These are phyloP conservation scores for Penicillium sp. DNA, from an alignment of 2,329 filamentous ascomycete genomes.

Conservation along the genomic window DNA sequence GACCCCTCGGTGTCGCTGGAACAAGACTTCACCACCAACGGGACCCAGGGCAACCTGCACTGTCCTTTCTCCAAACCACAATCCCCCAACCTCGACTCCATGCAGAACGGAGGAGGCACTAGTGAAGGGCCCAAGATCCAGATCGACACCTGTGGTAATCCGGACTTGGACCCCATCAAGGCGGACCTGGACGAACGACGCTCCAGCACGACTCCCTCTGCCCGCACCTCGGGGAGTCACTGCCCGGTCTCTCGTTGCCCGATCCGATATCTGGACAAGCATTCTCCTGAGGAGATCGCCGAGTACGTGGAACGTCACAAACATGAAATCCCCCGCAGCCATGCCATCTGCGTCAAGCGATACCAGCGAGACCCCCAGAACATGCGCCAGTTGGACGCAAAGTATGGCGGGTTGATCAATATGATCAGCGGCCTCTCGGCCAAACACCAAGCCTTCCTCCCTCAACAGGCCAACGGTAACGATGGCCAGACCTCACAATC, in stretches of 20 bases:
- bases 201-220: slow-evolving; percentile 46
- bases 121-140: slow-evolving; percentile 43
- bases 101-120: slow-evolving; percentile 41
- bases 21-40: slow-evolving; percentile 87
- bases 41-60: slow-evolving; percentile 75
- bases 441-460: slow-evolving; percentile 86
- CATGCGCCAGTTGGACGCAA: slow-evolving; percentile 86
- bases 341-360: slow-evolving; percentile 87
- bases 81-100: slow-evolving; percentile 41
- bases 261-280: slow-evolving; percentile 89
- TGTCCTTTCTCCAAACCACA: slow-evolving; percentile 74
- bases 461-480: slow-evolving; percentile 43
- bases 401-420: slow-evolving; percentile 87
- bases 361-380: slow-evolving; percentile 87
- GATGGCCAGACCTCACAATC: slow-evolving; percentile 34
- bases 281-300: slow-evolving; percentile 90
- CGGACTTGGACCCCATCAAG: slow-evolving; percentile 63
- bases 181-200: slow-evolving; percentile 50
- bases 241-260: slow-evolving; percentile 77
- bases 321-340: slow-evolving; percentile 89
- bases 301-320: slow-evolving; percentile 95
- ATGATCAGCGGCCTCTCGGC: slow-evolving; percentile 92
- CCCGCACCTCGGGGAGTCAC: slow-evolving; percentile 60
- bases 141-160: slow-evolving; percentile 55
- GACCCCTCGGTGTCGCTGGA: slow-evolving; percentile 72